Evolutionary conservation across 2,329 filamentous ascomycete genomes (phyloP).

Genomic region (Trichoderma oligosporum): DNA sequence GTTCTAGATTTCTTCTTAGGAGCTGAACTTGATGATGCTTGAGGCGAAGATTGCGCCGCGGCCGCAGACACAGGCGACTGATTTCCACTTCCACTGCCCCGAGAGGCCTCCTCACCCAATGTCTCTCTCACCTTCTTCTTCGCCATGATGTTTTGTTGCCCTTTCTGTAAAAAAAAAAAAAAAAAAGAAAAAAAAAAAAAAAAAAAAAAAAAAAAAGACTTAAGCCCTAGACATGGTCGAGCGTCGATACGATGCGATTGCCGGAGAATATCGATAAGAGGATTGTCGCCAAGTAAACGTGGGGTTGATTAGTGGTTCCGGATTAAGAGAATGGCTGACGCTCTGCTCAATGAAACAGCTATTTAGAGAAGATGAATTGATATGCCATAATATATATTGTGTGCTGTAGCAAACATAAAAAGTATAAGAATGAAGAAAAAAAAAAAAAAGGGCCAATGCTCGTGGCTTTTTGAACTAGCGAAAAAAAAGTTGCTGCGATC

Average conservation of each 20-base stretch:
- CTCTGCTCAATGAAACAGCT: not conserved
- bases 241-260: not conserved
- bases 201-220: too few relatives aligned
- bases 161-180: not conserved
- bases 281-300: not conserved
- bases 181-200: too few relatives aligned
- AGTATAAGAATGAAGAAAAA: not conserved
- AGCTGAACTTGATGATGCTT: not conserved
- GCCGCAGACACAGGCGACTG: not conserved
- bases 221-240: not conserved
- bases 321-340: not conserved
- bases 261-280: not conserved
- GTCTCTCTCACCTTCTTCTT: slow-evolving; percentile 47
- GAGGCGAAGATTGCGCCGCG: not conserved
- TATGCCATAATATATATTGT: not conserved
- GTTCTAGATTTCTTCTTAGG: slow-evolving; percentile 14
- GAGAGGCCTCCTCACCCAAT: slow-evolving; percentile 25
- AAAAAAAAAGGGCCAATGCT: too few relatives aligned
- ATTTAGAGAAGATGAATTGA: not conserved
- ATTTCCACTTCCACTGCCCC: not conserved
- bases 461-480: too few relatives aligned
- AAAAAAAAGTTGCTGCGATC: not conserved
- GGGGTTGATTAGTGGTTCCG: not conserved
- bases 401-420: not conserved
- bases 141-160: slow-evolving; percentile 35